Base-by-base conservation (phyloP, 345 rosid genomes). In the Arabidopsis arenosa region DNA sequence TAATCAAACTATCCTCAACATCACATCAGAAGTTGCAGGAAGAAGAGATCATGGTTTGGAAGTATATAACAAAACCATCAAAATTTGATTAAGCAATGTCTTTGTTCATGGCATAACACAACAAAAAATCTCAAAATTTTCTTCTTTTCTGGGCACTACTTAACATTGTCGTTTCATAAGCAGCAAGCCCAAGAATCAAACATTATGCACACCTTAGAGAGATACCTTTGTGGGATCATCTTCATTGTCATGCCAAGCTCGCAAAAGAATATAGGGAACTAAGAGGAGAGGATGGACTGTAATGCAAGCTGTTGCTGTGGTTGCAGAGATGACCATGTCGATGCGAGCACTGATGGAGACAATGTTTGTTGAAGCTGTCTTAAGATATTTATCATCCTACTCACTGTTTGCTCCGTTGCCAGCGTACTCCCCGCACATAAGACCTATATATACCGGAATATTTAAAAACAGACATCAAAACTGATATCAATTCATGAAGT, bases 341-440 rank as follows among this genome's bases (percentile, higher is more conserved):
- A 85, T 63, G 97, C 97, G 18, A 90, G 79, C 4, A 90, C 84
- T 39, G 90, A 83, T 0, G 97, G 91, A 7, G 94, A 93, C 70
- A 92, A 72, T 2, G 94, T 85, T 69, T 89, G 96, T 83, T 92
- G 94, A 45, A 92, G 93, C 79, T 90, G 94, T 78, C 91, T 89
- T 63, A 92, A 79, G 49, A 92, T 81, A 76, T 79, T 84, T 18
- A 89, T 82, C 97, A 92, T 92, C 63, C 93, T 66, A 65, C 87
- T 80, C 65, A 80, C 68, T 11, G 97, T 92, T 80, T 87, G 86
- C 43, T 89, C 91, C 0, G 90, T 87, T 21, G 88, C 97, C 72
- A 92, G 84, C 63, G 86, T 93, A 77, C 81, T 86, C 8, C 94
- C 90, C 2, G 74, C 76, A 33, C 96, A 88, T 79, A 92, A 80